A percentile compares a stretch with the other conserved stretches of the same genome.
Conservation (phyloP, 257 asterid genomes). For the Solanum infundibuliforme region DNA sequence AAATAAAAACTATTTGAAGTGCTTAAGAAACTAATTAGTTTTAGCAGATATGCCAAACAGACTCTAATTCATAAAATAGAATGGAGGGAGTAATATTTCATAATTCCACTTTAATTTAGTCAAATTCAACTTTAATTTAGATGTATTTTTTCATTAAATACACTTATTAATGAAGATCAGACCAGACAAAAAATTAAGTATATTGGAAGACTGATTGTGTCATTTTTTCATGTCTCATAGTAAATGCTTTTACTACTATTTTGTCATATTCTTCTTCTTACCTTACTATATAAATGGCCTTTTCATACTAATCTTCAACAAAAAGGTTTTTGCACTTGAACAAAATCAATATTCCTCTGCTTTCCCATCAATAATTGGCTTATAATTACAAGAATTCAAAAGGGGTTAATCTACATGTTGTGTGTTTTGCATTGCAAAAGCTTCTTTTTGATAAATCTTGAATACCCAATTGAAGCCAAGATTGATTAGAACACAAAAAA, state of each 20-base stretch:
- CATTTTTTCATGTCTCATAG: neutral
- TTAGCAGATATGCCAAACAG: too few species aligned
- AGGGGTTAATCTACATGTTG: neutral
- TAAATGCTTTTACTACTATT: neutral
- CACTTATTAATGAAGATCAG: too few species aligned
- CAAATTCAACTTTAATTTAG: neutral
- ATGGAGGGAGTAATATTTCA: too few species aligned
- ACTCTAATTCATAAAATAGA: too few species aligned
- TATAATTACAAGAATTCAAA: neutral
- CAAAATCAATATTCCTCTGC: neutral
- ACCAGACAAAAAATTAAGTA: neutral
- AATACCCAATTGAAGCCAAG: neutral
- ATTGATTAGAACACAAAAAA: neutral
- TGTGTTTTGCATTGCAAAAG: neutral
- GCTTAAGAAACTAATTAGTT: fast-evolving
- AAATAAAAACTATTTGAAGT: too few species aligned
- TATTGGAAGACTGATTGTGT: neutral
- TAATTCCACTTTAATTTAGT: neutral
- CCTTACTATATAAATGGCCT: neutral
- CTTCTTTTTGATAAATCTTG: neutral
- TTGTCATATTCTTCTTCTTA: neutral
- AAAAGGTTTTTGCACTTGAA: neutral
- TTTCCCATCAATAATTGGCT: neutral
- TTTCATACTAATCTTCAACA: neutral
- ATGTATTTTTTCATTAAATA: too few species aligned